Conservation (phyloP, 495 filamentous ascomycete genomes). For the Penicillium roqueforti region DNA sequence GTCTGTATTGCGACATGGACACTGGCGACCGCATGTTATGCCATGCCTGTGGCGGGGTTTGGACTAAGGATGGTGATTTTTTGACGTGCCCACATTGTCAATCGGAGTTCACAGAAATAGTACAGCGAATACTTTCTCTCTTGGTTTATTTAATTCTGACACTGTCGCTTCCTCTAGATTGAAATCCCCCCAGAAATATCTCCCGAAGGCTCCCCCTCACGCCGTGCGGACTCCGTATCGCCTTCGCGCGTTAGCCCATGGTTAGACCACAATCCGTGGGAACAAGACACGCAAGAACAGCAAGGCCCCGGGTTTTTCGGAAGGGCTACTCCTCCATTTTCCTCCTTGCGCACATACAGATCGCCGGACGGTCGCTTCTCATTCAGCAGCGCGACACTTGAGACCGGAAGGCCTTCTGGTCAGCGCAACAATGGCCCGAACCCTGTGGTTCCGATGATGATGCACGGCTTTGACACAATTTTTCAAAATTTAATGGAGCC, state of each 20-base stretch:
- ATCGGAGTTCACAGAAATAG: conserved; percentile 82
- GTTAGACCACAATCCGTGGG: conserved; percentile 39
- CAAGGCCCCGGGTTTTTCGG: conserved; percentile 11
- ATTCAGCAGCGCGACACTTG: conserved; percentile 36
- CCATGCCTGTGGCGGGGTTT: conserved; percentile 74
- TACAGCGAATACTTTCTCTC: conserved; percentile 16
- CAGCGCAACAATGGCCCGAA: conserved; percentile 17
- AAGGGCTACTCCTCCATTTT: conserved; percentile 15
- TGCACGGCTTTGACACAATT: conserved; percentile 31
- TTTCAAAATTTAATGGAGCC: conserved; percentile 29
- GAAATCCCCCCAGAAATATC: conserved; percentile 35
- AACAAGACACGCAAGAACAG: conserved; percentile 38
- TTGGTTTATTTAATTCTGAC: conserved; percentile 19
- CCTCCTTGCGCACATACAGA: conserved; percentile 37
- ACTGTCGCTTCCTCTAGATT: conserved; percentile 21
- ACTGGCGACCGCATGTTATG: conserved; percentile 70
- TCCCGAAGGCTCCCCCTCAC: conserved; percentile 13
- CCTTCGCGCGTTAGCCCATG: conserved; percentile 23
- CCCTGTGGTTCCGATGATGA: conserved; percentile 28
- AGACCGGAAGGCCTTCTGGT: conserved; percentile 21
- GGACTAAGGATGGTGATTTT: conserved; percentile 64
- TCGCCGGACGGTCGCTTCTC: conserved; percentile 44
- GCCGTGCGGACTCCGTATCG: conserved; percentile 17
- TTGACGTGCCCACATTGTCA: conserved; percentile 72
- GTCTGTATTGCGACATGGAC: conserved; percentile 15